A percentile compares a stretch with the other conserved stretches of the same genome.
These are phyloP conservation scores for Psilocybe tampanensis DNA, from an alignment of 768 basidiomycete genomes.

Conservation along the genomic window DNA sequence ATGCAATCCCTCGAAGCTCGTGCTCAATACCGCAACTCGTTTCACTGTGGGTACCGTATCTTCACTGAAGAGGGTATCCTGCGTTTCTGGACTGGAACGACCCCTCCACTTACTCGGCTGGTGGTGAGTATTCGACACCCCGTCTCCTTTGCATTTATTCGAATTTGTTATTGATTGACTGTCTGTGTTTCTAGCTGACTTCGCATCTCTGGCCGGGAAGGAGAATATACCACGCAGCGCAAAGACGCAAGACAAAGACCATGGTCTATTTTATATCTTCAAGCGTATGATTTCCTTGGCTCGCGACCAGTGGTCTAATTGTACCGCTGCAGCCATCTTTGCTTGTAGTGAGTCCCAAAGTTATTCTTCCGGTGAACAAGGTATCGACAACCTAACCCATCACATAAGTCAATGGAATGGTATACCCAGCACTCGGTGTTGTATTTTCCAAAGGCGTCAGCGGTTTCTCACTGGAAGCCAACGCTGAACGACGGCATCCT, in stretches of 20 bases:
- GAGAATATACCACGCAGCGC: no score
- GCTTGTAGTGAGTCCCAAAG: constrained; percentile 3
- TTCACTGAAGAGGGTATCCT: constrained; percentile 89
- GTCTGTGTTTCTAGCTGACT: no score
- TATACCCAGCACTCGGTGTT: constrained; percentile 40
- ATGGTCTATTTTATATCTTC: constrained; percentile 60
- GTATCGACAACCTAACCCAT: no score
- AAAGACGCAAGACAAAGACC: no score
- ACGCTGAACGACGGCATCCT: no score
- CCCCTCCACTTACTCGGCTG: constrained; percentile 82
- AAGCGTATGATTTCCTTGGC: constrained; percentile 68
- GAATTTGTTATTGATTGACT: no score
- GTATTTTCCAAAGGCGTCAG: no score
- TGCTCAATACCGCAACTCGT: constrained; percentile 86
- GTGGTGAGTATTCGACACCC: constrained; percentile 73
- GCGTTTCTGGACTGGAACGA: constrained; percentile 97
- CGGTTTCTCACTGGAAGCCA: no score
- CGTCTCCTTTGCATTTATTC: no score
- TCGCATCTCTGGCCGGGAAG: constrained; percentile 34
- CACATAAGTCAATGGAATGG: constrained; percentile 14
- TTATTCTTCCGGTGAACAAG: background rate
- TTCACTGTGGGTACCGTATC: constrained; percentile 95
- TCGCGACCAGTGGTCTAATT: constrained; percentile 55
- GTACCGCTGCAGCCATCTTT: constrained; percentile 54
- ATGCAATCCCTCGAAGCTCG: constrained; percentile 93